Evolutionary conservation across 176 grass and related monocot genomes (phyloP).

Genomic region (Eleusine indica): DNA sequence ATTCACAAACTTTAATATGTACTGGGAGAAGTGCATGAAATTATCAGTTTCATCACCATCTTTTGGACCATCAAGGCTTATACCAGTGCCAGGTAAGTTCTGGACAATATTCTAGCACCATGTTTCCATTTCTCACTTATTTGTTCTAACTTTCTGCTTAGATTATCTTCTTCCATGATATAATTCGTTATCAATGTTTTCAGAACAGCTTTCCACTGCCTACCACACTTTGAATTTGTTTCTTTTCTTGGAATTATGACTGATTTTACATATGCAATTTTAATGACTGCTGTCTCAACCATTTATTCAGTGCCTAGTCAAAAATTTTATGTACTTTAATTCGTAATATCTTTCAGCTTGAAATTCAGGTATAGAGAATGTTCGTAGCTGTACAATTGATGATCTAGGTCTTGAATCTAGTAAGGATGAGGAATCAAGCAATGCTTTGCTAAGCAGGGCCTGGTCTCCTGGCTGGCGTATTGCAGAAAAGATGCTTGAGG

Average conservation of each 20-base stretch:
- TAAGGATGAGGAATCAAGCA: conserved; percentile 87
- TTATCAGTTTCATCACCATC: conserved; percentile 46
- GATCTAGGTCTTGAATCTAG: conserved; percentile 84
- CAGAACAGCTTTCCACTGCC: background rate
- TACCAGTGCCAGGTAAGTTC: conserved; percentile 63
- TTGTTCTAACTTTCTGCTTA: conserved; percentile 9
- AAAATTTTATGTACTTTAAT: conserved; percentile 32
- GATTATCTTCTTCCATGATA: background rate
- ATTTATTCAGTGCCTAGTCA: conserved; percentile 10
- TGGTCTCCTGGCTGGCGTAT: conserved; percentile 88
- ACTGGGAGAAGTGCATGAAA: conserved; percentile 77
- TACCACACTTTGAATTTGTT: background rate
- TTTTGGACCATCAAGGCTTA: conserved; percentile 67
- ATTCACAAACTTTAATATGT: conserved; percentile 72
- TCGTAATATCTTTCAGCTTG: conserved; percentile 37
- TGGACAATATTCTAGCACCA: conserved; percentile 6
- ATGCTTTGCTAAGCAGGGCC: conserved; percentile 79
- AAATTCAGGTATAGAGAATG: conserved; percentile 63
- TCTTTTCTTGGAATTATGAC: background rate
- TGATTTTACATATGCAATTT: conserved; percentile 20
- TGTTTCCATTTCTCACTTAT: conserved; percentile 21
- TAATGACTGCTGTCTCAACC: background rate
- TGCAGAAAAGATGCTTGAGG: conserved; percentile 70
- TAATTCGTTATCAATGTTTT: background rate
- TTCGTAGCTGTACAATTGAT: conserved; percentile 66